Base-by-base conservation (phyloP, 1,284 basidiomycete species). In the Boletellus sp. region DNA sequence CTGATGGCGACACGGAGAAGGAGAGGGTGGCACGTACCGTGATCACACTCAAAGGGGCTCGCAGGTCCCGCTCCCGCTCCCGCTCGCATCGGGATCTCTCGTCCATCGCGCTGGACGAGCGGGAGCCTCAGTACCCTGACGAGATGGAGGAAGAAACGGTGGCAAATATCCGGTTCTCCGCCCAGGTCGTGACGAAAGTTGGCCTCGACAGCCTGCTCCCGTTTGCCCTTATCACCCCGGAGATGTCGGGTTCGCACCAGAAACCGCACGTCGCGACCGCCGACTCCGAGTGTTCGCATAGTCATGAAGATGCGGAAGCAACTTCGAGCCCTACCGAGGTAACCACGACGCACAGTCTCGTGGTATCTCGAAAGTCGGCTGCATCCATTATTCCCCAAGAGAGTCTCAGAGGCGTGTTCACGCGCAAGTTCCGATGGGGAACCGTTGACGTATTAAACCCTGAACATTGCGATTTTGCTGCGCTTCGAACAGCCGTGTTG, bases 361-460 rank as follows among this genome's bases (percentile, higher is more conserved):
- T 43, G 26, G 36, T 45, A 48, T 44, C 59, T 41, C 74, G 71
- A 46, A 71, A 67, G 55, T 64, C 73, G 34, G 58, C 73, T 13
- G 77, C 76, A 53, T 57, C 77, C 36, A 59, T 73, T 21, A 70
- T 72, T 26, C 79, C 80, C 16, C 83, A 82, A 21, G 78, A 80
- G 25, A 78, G 81, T 59, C 67, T 88, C 59, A 79, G 74, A 64
- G 84, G 85, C 41, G 73, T 84, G 45, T 90, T 88, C 63, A 73
- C 79, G 29, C 72, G 89, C 49, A 82, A 79, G 60, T 91, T 84
- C 64, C 70, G 88, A 56, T 91, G 88, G 88, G 88, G 89, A 16
- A 85, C 77, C 19, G 74, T 91, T 49, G 88, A 91, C 66, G 88
- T 91, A 49, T 78, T 91, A 36, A 76, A 88, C 62, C 87, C 89